Evolutionary conservation across 2,329 filamentous ascomycete genomes (phyloP).

Genomic region (Scorias spongiosa): DNA sequence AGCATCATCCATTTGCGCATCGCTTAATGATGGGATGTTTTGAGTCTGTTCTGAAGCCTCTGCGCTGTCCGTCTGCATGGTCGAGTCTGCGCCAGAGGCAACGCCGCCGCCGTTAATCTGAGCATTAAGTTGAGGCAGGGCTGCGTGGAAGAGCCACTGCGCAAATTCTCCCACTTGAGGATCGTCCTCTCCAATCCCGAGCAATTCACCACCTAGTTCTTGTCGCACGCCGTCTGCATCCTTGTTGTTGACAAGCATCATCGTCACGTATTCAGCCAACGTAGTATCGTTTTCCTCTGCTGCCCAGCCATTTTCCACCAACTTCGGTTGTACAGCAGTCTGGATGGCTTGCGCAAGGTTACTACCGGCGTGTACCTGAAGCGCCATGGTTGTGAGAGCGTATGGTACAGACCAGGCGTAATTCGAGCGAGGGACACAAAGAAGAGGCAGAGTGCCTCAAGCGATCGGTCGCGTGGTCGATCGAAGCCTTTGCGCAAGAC

Average conservation of each 20-base stretch:
- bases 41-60: conserved; percentile 6
- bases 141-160: conserved; percentile 79
- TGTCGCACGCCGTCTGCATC: conserved; percentile 76
- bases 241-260: conserved; percentile 95
- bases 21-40: conserved; percentile 26
- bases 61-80: background rate
- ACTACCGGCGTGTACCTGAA: conserved; percentile 62
- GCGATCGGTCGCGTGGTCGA: background rate
- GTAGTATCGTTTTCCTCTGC: conserved; percentile 67
- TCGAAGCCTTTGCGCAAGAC: background rate
- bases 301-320: conserved; percentile 85
- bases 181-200: conserved; percentile 70
- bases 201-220: conserved; percentile 76
- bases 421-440: background rate
- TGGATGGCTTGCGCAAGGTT: conserved; percentile 75
- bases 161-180: conserved; percentile 70
- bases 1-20: conserved; percentile 58
- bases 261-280: conserved; percentile 86
- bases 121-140: conserved; percentile 49
- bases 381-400: conserved; percentile 43
- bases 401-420: too few relatives aligned
- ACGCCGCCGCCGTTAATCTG: conserved; percentile 39
- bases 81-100: conserved; percentile 4
- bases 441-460: conserved; percentile 2
- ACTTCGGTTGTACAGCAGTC: conserved; percentile 71